Evolutionary conservation across 305 asterid genomes (phyloP), one percentile per base, ranked within the genome.

Genomic region (Solanum aculeatissimum): DNA sequence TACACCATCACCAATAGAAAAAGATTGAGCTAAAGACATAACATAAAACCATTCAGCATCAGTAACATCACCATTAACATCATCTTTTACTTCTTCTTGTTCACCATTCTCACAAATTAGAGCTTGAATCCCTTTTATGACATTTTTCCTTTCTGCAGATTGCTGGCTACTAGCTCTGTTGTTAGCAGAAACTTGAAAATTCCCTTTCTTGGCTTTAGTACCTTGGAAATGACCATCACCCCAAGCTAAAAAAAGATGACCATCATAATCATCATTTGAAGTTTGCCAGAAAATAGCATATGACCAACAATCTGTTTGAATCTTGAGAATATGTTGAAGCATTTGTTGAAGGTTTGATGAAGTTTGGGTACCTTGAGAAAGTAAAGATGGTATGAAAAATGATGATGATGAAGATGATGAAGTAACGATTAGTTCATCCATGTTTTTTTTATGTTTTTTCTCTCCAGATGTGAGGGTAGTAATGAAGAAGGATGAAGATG

Each of bases 281-380:
- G 88, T 74, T 23, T 86, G 87, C 92, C 92, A 89, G 83, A 89
- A 89, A 71, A 89, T 89, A 78, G 89, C 89, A 42, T 88, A 88
- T 1, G 88, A 85, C 92, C 91, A 89, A 83, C 60, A 85, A 3
- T 88, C 85, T 43, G 87, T 42, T 51, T 89, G 91, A 71, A 38
- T 74, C 14, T 83, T 87, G 45, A 89, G 89, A 35, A 89, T 66
- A 78, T 66, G 65, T 58, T 86, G 87, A 60, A 89, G 91, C 63
- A 42, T 83, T 13, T 85, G 85, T 42, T 85, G 86, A 53, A 88
- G 87, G 62, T 62, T 81, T 14, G 80, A 66, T 16, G 81, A 43
- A 3, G 49, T 68, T 14, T 77, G 81, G 25, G 68, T 77, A 51
- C 32, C 78, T 49, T 60, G 85, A 53, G 80, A 47, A 13, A 72